Conservation (phyloP, 208 protist genomes). For the Lotmaria passim region DNA sequence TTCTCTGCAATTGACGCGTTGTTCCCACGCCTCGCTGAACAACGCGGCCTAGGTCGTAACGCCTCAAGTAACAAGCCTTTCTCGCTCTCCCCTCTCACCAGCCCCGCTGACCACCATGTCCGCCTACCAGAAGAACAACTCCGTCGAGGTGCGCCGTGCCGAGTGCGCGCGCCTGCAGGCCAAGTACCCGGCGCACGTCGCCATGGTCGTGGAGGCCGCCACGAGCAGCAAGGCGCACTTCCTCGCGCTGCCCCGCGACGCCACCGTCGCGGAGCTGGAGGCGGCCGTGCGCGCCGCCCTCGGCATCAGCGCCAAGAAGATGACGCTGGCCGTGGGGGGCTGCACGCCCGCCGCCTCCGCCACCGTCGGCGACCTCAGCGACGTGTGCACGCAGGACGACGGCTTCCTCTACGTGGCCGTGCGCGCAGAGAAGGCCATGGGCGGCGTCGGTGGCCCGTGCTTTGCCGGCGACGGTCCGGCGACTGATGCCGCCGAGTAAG, state of each 20-base stretch:
- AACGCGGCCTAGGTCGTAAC: too few species aligned
- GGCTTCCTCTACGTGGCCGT: constrained; percentile 29
- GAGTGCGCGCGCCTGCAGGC: constrained; percentile 39
- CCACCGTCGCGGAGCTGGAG: constrained; percentile 34
- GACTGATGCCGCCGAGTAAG: too few species aligned
- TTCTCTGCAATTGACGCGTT: too few species aligned
- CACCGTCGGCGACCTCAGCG: constrained; percentile 26
- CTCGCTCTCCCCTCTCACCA: too few species aligned
- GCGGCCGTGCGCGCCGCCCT: constrained; percentile 27
- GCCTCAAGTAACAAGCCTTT: too few species aligned
- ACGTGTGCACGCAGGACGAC: constrained; percentile 27
- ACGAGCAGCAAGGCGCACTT: constrained; percentile 26
- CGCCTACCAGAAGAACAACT: constrained; percentile 4
- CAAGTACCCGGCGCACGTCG: constrained; percentile 27
- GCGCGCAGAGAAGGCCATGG: constrained; percentile 11
- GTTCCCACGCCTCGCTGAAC: too few species aligned
- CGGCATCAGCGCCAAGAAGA: constrained; percentile 16
- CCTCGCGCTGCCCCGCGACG: constrained; percentile 25
- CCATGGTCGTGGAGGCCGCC: constrained; percentile 30
- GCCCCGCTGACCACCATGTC: constrained; percentile 12
- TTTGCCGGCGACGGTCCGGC: not conserved
- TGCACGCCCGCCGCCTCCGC: constrained; percentile 25
- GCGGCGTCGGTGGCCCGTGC: not conserved
- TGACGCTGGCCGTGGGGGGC: constrained; percentile 30
- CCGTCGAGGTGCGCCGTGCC: constrained; percentile 28